Conservation (phyloP, 176 grass and related monocot genomes). For the Hyparrhenia diplandra region DNA sequence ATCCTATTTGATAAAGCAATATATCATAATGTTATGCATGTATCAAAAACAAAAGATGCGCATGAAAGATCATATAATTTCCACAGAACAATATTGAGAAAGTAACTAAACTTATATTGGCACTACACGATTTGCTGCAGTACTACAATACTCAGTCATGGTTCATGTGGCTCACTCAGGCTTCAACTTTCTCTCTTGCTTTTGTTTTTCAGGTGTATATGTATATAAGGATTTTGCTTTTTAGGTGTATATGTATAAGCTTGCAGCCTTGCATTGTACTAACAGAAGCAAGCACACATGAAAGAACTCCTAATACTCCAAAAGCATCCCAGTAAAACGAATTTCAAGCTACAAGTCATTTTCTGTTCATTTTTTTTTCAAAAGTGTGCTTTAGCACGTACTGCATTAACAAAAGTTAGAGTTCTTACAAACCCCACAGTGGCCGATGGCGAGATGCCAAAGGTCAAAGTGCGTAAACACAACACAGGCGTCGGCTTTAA, state of each 20-base stretch:
- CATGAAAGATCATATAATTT: not conserved
- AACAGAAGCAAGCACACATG: not conserved
- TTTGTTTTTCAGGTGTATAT: not conserved
- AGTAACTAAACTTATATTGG: not conserved
- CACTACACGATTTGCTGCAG: not conserved
- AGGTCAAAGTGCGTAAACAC: too few relatives aligned
- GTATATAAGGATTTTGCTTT: not conserved
- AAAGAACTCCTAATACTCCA: not conserved
- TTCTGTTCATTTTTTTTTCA: too few relatives aligned
- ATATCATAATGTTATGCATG: not conserved
- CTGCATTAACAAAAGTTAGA: too few relatives aligned
- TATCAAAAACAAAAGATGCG: not conserved
- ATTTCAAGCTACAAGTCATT: not conserved
- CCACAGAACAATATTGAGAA: not conserved
- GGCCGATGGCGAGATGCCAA: too few relatives aligned
- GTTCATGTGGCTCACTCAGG: not conserved
- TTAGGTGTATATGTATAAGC: not conserved
- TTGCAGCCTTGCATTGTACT: not conserved
- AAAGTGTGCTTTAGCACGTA: too few relatives aligned
- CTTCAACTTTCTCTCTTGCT: not conserved
- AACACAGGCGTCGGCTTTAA: too few relatives aligned
- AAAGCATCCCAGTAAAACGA: not conserved
- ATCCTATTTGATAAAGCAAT: conserved; percentile 48
- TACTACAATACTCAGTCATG: not conserved
- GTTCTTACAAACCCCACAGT: too few relatives aligned